Evolutionary conservation across 139 green algal genomes (phyloP), one percentile per base, ranked within the genome.

Genomic region (Klebsormidium nitens): DNA sequence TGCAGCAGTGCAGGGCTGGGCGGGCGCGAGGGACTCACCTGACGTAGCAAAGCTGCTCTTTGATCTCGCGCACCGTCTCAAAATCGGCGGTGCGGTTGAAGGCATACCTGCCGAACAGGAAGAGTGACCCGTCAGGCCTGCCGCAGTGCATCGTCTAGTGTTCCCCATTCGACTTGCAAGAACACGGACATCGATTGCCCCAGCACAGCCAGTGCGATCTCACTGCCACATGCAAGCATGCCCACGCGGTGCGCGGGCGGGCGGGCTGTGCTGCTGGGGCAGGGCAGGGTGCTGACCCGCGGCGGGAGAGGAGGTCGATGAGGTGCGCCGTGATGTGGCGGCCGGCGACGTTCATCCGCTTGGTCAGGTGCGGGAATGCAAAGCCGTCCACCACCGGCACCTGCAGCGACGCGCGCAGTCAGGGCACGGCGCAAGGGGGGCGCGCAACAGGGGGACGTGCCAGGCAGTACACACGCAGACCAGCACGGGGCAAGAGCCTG

Each of bases 31-130:
- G n/a, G n/a, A n/a, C n/a, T n/a, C 5, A 76, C 69, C 58, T 75
- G 17, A 95, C 82, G 65, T 90, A 95, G 76, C 87, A 92, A 23
- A 87, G 59, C 26, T 78, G 31, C 81, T 95, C 89, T 67, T 95
- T 95, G 56, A 91, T 77, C 35, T 75, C 61, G 0, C 83, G 78
- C 31, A 90, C 80, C 0, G 77, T 85, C 35, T 91, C 83, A 49
- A 90, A 83, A 64, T 95, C 89, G 0, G 84, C 71, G 0, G 78
- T 79, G 11, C 75, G 57, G 71, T 88, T 90, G 64, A 95, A 79
- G 2, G 58, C 19, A 56, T 81, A 81, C 34, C 61, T 72, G 46
- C n/a, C 1, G 8, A n/a, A 11, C 5, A 36, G 2, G 0, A 23
- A 70, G 6, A 55, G 46, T 26, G 19, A 55, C 19, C 19, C 46